These are phyloP conservation scores for Trichoderma asperellum DNA, from an alignment of 2,329 filamentous ascomycete species.

Conservation along the genomic window DNA sequence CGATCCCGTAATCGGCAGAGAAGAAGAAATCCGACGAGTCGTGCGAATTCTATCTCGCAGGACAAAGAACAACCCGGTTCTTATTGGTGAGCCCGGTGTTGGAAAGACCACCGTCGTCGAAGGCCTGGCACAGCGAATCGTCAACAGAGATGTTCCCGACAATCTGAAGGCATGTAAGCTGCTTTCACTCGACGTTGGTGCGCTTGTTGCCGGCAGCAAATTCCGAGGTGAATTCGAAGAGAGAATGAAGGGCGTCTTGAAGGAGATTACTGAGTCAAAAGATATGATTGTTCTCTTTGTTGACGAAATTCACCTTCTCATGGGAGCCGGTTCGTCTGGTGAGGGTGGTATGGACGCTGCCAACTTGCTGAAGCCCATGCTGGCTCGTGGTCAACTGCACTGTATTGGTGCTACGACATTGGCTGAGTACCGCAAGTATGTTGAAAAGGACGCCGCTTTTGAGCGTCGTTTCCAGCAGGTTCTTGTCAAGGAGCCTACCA, in stretches of 20 bases:
- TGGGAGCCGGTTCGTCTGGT: constrained; percentile 93
- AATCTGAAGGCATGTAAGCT: constrained; percentile 93
- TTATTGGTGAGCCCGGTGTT: constrained; percentile 97
- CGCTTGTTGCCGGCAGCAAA: constrained; percentile 95
- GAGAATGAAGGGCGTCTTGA: constrained; percentile 97
- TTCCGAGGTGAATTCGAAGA: constrained; percentile 99
- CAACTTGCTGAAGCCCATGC: constrained; percentile 96
- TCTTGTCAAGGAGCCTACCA: constrained; percentile 88
- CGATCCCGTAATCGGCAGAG: constrained; percentile 93
- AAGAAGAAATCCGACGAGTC: constrained; percentile 92
- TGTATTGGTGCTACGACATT: constrained; percentile 97
- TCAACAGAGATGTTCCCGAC: constrained; percentile 94
- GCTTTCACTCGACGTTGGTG: constrained; percentile 92
- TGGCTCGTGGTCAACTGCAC: constrained; percentile 93
- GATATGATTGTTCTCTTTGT: constrained; percentile 98
- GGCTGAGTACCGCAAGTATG: constrained; percentile 96
- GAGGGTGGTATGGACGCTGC: constrained; percentile 99
- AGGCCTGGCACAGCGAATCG: constrained; percentile 90
- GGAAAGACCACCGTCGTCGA: constrained; percentile 98
- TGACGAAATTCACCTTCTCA: constrained; percentile 97
- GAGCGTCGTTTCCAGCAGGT: constrained; percentile 99
- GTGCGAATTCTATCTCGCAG: constrained; percentile 88
- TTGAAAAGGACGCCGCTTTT: constrained; percentile 97
- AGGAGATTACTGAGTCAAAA: constrained; percentile 92
- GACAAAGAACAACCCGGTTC: constrained; percentile 98